These are phyloP conservation scores for Aspergillus fischeri DNA, from an alignment of 2,329 filamentous ascomycete genomes.

Conservation along the genomic window DNA sequence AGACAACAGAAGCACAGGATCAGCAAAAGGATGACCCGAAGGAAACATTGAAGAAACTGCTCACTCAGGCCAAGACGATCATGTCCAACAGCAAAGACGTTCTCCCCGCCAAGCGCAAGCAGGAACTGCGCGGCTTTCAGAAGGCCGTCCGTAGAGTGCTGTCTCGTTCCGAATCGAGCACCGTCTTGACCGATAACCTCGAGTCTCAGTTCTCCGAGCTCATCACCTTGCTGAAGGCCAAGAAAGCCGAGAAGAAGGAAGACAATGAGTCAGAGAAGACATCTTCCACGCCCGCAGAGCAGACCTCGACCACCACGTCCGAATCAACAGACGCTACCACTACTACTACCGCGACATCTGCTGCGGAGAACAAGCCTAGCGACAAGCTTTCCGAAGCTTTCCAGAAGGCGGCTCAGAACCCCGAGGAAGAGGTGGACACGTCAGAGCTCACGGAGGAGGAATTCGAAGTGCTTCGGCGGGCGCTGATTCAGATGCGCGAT, in stretches of 20 bases:
- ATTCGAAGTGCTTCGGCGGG: slow-evolving; percentile 46
- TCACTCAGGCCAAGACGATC: slow-evolving; percentile 57
- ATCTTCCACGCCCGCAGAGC: slow-evolving; percentile 14
- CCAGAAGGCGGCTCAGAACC: slow-evolving; percentile 27
- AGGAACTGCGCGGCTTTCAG: slow-evolving; percentile 69
- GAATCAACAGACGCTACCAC: slow-evolving; percentile 8
- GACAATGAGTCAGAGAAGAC: slow-evolving; percentile 13
- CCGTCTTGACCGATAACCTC: slow-evolving; percentile 45
- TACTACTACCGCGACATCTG: slow-evolving; percentile 10
- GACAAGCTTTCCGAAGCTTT: slow-evolving; percentile 33
- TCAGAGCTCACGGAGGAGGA: slow-evolving; percentile 47
- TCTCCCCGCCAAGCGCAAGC: slow-evolving; percentile 68
- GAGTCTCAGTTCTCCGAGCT: slow-evolving; percentile 54
- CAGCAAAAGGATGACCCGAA: slow-evolving; percentile 40
- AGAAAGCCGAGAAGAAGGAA: slow-evolving; percentile 23
- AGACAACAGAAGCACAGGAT: slow-evolving; percentile 25
- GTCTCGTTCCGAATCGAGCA: slow-evolving; percentile 47
- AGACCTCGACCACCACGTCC: slow-evolving; percentile 6
- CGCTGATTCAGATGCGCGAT: slow-evolving; percentile 62
- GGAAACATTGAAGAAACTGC: slow-evolving; percentile 51
- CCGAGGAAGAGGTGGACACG: slow-evolving; percentile 34
- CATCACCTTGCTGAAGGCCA: slow-evolving; percentile 46
- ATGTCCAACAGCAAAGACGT: slow-evolving; percentile 49
- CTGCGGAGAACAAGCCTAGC: slow-evolving; percentile 16
- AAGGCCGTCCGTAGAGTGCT: slow-evolving; percentile 62